Percentiles rank a stretch among this genome's conserved stretches.
Evolutionary conservation across 768 basidiomycete species (phyloP).

Genomic region (Hypsizygus marmoreus): DNA sequence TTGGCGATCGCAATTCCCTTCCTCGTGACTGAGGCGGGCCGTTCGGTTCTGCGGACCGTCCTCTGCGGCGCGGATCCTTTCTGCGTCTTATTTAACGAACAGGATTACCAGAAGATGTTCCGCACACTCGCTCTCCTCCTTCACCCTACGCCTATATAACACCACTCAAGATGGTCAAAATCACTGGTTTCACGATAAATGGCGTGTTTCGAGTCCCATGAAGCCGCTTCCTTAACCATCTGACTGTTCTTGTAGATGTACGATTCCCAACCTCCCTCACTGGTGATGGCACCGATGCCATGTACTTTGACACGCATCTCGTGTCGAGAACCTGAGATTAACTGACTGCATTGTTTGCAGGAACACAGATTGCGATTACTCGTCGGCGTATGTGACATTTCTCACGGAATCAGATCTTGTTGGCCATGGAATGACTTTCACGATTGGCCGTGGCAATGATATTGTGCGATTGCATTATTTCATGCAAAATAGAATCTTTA

Average conservation of each 20-base stretch:
- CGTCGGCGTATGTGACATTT: slow-evolving; percentile 86
- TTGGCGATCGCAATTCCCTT: too few species aligned
- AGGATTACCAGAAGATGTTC: not conserved
- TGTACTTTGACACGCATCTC: slow-evolving; percentile 46
- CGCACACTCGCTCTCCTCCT: not conserved
- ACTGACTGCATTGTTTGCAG: slow-evolving; percentile 33
- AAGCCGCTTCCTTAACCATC: not conserved
- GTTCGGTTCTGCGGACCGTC: too few species aligned
- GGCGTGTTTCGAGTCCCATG: slow-evolving; percentile 35
- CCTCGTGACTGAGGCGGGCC: too few species aligned
- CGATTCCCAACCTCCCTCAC: slow-evolving; percentile 91
- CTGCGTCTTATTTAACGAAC: too few species aligned
- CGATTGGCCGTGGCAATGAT: slow-evolving; percentile 93
- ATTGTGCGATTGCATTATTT: slow-evolving; percentile 54
- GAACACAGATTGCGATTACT: slow-evolving; percentile 97
- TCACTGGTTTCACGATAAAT: slow-evolving; percentile 59
- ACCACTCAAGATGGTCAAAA: slow-evolving; percentile 35
- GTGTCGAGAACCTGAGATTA: not conserved
- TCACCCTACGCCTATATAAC: not conserved
- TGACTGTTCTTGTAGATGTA: slow-evolving; percentile 56
- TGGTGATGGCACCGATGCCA: slow-evolving; percentile 93
- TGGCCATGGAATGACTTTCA: slow-evolving; percentile 95
- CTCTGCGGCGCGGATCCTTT: too few species aligned
- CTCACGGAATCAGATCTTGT: slow-evolving; percentile 73
- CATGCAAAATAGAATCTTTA: not conserved